phyloP scores from a whole-genome alignment of 2,329 filamentous ascomycete genomes.

The Penicillium sp. region DNA sequence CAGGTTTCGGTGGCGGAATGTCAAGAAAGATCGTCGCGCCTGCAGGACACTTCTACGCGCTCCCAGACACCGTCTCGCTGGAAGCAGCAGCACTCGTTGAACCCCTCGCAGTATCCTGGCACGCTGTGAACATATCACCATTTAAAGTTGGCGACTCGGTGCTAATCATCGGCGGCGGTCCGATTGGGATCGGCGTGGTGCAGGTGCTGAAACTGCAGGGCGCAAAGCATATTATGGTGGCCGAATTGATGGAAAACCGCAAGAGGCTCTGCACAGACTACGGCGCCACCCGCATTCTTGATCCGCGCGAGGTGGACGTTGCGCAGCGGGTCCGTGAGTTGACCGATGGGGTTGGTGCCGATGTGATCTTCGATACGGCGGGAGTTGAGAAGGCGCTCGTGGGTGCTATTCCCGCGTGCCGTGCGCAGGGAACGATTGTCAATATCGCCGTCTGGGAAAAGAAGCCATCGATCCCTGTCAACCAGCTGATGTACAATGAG shows the following conservation, averaged over 20 bases:
- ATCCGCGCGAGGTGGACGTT: constrained; percentile 50
- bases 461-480: constrained; percentile 53
- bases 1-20: constrained; percentile 32
- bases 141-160: constrained; percentile 49
- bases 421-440: constrained; percentile 56
- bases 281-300: constrained; percentile 55
- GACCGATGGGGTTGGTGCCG: constrained; percentile 50
- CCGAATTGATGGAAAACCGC: constrained; percentile 53
- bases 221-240: constrained; percentile 56
- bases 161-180: constrained; percentile 60
- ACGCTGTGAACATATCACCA: constrained; percentile 54
- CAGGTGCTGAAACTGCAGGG: constrained; percentile 57
- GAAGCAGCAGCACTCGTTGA: constrained; percentile 55
- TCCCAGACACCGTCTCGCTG: constrained; percentile 22
- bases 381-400: constrained; percentile 55
- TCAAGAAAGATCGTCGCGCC: constrained; percentile 28
- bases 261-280: constrained; percentile 54
- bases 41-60: constrained; percentile 25
- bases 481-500: constrained; percentile 54
- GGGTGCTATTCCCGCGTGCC: constrained; percentile 49
- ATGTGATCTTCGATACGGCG: constrained; percentile 62
- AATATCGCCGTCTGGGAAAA: constrained; percentile 66
- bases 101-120: constrained; percentile 63
- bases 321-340: constrained; percentile 47
- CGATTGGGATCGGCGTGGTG: constrained; percentile 61